Percentiles rank a stretch among this genome's conserved stretches.
Evolutionary conservation across 2,329 filamentous ascomycete genomes (phyloP).

Genomic region (Talaromyces sp.): DNA sequence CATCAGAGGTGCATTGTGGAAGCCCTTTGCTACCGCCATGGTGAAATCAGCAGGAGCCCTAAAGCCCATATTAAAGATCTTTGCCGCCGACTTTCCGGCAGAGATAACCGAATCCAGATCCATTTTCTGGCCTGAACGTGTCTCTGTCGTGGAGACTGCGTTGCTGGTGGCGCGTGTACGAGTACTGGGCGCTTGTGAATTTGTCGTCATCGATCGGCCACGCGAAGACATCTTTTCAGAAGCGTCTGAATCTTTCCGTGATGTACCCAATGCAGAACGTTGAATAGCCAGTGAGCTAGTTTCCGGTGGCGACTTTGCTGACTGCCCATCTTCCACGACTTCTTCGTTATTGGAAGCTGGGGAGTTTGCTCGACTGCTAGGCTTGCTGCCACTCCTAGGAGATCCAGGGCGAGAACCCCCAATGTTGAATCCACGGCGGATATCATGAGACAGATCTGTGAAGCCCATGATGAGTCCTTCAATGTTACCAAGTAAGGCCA

Average conservation of each 20-base stretch:
- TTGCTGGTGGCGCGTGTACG: background rate
- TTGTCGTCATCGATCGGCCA: background rate
- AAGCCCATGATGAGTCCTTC: slow-evolving; percentile 75
- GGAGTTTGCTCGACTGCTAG: background rate
- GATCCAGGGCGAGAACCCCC: slow-evolving; percentile 30
- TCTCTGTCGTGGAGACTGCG: background rate
- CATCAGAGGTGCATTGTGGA: slow-evolving; percentile 78
- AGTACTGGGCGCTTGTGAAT: background rate
- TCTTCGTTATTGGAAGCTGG: background rate
- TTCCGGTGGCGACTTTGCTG: background rate
- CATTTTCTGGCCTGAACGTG: slow-evolving; percentile 42
- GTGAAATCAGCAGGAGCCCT: slow-evolving; percentile 82
- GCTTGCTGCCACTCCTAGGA: background rate
- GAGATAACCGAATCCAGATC: slow-evolving; percentile 1
- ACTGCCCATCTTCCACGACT: background rate
- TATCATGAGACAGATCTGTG: slow-evolving; percentile 57
- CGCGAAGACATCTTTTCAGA: background rate
- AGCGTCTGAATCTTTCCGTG: background rate
- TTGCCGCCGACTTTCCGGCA: slow-evolving; percentile 58
- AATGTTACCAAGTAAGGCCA: slow-evolving; percentile 75
- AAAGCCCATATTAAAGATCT: slow-evolving; percentile 68
- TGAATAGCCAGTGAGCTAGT: background rate
- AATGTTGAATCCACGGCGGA: slow-evolving; percentile 17
- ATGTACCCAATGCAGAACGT: background rate
- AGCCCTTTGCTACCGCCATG: slow-evolving; percentile 74